Conservation (phyloP, 768 basidiomycete genomes). For the Hericium alpestre region DNA sequence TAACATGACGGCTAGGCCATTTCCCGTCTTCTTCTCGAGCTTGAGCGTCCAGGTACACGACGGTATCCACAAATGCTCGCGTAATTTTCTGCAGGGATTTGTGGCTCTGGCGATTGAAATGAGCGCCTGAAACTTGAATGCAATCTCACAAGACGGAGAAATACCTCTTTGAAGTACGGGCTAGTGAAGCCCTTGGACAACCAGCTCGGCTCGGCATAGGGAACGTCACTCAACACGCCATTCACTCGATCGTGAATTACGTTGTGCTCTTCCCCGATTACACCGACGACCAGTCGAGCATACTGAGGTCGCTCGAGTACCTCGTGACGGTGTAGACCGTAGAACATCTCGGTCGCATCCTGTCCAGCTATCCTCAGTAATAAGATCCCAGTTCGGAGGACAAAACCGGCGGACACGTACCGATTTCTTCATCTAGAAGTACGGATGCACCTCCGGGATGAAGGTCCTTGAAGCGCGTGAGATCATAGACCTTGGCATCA, state of each 20-base stretch:
- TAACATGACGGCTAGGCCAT: conserved; percentile 61
- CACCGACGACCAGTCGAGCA: conserved; percentile 59
- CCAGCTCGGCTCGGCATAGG: conserved; percentile 88
- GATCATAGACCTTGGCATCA: conserved; percentile 75
- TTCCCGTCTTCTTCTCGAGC: conserved; percentile 82
- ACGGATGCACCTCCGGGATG: conserved; percentile 80
- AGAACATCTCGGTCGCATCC: conserved; percentile 81
- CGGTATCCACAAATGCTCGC: conserved; percentile 57
- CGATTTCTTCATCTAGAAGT: conserved; percentile 62
- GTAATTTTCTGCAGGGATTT: conserved; percentile 48
- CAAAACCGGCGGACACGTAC: conserved; percentile 23
- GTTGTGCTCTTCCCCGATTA: conserved; percentile 48
- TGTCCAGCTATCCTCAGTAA: conserved; percentile 36
- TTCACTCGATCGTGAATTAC: conserved; percentile 35
- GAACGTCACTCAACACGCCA: conserved; percentile 61
- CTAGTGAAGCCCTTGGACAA: conserved; percentile 56
- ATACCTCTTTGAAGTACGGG: conserved; percentile 68
- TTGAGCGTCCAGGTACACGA: conserved; percentile 40
- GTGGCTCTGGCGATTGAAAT: conserved; percentile 40
- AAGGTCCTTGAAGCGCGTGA: conserved; percentile 67
- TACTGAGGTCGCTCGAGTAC: conserved; percentile 68
- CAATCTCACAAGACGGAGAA: conserved; percentile 9
- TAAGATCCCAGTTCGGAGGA: too few relatives aligned
- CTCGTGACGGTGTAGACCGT: conserved; percentile 74
- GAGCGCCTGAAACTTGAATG: not conserved